Evolutionary conservation across 1,284 basidiomycete genomes (phyloP).

Genomic region (Vanrija sp.): DNA sequence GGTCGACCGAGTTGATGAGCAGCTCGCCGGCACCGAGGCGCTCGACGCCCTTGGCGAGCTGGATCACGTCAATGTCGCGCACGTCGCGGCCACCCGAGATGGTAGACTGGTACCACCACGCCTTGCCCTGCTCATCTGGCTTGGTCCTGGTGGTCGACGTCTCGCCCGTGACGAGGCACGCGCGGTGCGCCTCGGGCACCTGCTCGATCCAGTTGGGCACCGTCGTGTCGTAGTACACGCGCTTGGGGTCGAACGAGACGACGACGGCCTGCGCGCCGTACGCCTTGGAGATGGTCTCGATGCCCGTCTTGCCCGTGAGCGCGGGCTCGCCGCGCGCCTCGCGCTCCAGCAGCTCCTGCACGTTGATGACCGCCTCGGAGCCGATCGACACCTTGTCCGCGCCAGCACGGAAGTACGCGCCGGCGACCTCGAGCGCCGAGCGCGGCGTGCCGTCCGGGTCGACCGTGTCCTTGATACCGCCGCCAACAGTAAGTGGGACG

Average conservation of each 20-base stretch:
- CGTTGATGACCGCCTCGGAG: slow-evolving; percentile 89
- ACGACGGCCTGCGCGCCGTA: slow-evolving; percentile 99
- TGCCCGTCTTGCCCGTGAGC: slow-evolving; percentile 62
- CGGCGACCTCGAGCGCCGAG: slow-evolving; percentile 88
- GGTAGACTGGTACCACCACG: slow-evolving; percentile 99
- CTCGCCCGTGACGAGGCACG: slow-evolving; percentile 47
- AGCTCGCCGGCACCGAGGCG: slow-evolving; percentile 91
- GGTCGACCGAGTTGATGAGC: slow-evolving; percentile 92
- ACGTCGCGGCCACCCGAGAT: slow-evolving; percentile 86
- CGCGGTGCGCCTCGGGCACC: slow-evolving; percentile 53
- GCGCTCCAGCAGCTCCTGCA: slow-evolving; percentile 70
- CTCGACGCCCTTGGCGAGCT: slow-evolving; percentile 86
- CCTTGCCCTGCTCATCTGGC: slow-evolving; percentile 64
- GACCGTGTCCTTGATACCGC: slow-evolving; percentile 92
- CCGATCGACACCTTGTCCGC: slow-evolving; percentile 95
- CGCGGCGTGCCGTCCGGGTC: slow-evolving; percentile 91
- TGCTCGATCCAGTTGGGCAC: slow-evolving; percentile 62
- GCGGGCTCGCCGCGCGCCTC: slow-evolving; percentile 53
- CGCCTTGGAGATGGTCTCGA: slow-evolving; percentile 83
- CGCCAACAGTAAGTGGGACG: slow-evolving; percentile 97
- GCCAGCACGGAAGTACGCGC: slow-evolving; percentile 92
- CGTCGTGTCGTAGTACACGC: slow-evolving; percentile 72
- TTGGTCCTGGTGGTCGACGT: slow-evolving; percentile 52
- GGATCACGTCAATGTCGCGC: slow-evolving; percentile 85
- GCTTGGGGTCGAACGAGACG: slow-evolving; percentile 90